Evolutionary conservation across 371 early-diverging fungal species (phyloP), one percentile per base, ranked within the genome.

Genomic region (Mortierella polycephala): DNA sequence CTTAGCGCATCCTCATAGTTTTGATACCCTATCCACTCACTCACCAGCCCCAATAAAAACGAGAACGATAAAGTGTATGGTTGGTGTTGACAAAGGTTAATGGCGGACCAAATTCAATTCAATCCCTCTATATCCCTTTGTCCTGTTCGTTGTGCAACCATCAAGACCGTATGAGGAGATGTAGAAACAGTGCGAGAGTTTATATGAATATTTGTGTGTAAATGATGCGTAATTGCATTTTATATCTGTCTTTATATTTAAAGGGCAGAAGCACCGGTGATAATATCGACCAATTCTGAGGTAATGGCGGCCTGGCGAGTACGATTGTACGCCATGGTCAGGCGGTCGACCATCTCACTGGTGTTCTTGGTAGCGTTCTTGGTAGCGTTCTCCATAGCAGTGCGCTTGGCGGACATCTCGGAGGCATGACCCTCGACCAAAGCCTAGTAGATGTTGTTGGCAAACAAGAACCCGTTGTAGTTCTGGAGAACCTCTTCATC

Each of bases 301-400:
- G 77, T 77, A 77, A 77, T 77, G 69, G 77, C 69, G 52, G 77
- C 77, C 62, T 77, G 77, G 55, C 77, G 77, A 51, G 77, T 57
- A 65, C 77, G 77, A 65, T 71, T 71, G 72, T 71, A 77, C 64
- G 72, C 72, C 63, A 75, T 75, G 70, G 75, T 74, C 67, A 74
- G 64, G 30, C 74, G 73, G 64, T 63, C 73, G 62, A 72, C 86
- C 81, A 89, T 87, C 49, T 88, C 88, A 82, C 94, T 95, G 67
- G 98, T 98, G 87, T 99, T 99, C 93, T 97, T 96, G 85, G 98
- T 98, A 60, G 98, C 30, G 30, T 30, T 30, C 30, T 30, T 30
- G 4, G 30, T 30, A 30, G 30, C 98, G 86, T 99, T 99, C 91
- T 99, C 99, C 99, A 98, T 99, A 83, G 99, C 98, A 77, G 94